Conservation (phyloP, 2,329 filamentous ascomycete genomes). For the Penicillium sp. region DNA sequence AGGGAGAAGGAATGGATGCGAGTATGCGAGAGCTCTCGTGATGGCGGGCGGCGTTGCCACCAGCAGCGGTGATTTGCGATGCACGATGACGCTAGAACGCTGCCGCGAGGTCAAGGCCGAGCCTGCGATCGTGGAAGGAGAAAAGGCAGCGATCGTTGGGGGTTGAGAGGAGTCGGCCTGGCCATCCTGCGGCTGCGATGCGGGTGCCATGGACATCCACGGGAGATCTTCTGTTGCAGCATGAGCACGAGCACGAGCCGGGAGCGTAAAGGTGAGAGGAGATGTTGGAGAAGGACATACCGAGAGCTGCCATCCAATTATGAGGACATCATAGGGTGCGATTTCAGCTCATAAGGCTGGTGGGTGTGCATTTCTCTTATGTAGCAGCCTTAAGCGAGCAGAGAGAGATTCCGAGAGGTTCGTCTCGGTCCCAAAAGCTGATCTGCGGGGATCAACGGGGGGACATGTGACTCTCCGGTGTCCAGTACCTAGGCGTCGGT, state of each 20-base stretch:
- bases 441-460: conserved; percentile 29
- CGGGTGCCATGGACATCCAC: conserved; percentile 59
- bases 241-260: conserved; percentile 4
- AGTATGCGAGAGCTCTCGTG: conserved; percentile 91
- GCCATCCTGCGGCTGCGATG: conserved; percentile 45
- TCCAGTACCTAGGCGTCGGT: not conserved
- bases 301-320: conserved; percentile 56
- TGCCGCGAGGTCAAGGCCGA: conserved; percentile 71
- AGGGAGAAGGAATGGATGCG: conserved; percentile 88
- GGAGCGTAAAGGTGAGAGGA: not conserved
- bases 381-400: conserved; percentile 10
- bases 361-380: conserved; percentile 29
- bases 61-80: conserved; percentile 92
- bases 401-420: conserved; percentile 12
- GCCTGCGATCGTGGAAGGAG: conserved; percentile 75
- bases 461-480: conserved; percentile 30
- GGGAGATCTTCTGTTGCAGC: conserved; percentile 48
- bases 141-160: conserved; percentile 87
- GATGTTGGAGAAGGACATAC: conserved; percentile 34
- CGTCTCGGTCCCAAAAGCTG: conserved; percentile 25
- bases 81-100: conserved; percentile 88
- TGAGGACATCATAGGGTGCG: conserved; percentile 40
- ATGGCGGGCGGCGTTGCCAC: conserved; percentile 93
- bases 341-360: conserved; percentile 34
- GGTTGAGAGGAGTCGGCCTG: conserved; percentile 51